Conservation (phyloP, 352 stramenopile species). For the Globisporangium alternatum region DNA sequence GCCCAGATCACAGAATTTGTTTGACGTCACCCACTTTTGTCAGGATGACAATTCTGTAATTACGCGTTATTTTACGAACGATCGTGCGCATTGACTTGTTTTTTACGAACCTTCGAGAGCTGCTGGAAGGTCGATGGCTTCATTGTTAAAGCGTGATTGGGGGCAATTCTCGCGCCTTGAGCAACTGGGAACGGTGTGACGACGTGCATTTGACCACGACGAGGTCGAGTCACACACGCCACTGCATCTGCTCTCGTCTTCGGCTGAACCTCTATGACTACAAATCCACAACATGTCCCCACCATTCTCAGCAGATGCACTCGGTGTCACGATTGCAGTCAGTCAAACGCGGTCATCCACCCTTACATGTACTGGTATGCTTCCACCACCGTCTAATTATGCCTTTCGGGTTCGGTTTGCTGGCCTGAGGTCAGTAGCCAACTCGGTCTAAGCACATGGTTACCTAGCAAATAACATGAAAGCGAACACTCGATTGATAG, state of each 20-base stretch:
- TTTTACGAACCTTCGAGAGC: neutral
- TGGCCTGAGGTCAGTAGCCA: neutral
- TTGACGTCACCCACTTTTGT: neutral
- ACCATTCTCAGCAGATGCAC: neutral
- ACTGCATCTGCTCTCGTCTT: neutral
- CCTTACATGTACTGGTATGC: too few species aligned
- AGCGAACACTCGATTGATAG: neutral
- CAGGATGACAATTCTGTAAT: neutral
- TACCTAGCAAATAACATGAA: neutral
- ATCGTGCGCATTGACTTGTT: neutral
- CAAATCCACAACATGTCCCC: neutral
- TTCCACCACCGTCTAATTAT: neutral
- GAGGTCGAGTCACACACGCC: too few species aligned
- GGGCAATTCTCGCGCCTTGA: too few species aligned
- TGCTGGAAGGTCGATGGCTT: neutral
- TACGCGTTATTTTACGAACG: neutral
- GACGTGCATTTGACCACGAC: too few species aligned
- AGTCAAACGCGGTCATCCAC: neutral
- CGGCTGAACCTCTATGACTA: neutral
- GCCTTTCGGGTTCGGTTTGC: neutral
- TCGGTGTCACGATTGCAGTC: neutral
- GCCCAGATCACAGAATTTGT: neutral
- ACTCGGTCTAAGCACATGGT: neutral
- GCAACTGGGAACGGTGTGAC: too few species aligned
- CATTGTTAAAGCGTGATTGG: too few species aligned